These are phyloP conservation scores for Schizochytrium sp. DNA, from an alignment of 108 stramenopile species.

Conservation along the genomic window DNA sequence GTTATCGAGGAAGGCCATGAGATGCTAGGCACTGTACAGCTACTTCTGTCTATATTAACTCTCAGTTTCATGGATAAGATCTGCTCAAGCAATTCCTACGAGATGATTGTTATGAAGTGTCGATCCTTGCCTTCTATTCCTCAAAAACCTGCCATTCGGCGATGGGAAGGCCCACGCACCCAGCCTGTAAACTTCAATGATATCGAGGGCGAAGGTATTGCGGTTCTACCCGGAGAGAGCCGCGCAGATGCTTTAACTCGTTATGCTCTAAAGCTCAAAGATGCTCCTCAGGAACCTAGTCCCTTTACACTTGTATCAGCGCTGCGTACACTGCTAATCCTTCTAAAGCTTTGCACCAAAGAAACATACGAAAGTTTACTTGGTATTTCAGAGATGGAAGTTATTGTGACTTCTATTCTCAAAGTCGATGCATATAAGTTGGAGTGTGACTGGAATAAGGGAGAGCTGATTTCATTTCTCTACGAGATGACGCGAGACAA, in stretches of 20 bases:
- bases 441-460: slow-evolving; percentile 55
- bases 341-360: background rate
- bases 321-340: background rate
- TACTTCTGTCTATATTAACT: background rate
- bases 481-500: background rate
- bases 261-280: background rate
- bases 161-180: background rate
- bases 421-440: background rate
- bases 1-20: background rate
- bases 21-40: background rate
- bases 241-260: background rate
- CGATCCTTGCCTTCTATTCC: background rate
- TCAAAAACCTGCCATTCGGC: slow-evolving; percentile 6
- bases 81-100: background rate
- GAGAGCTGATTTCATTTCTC: slow-evolving; percentile 41
- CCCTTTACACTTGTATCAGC: background rate
- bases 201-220: background rate
- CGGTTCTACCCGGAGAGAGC: background rate
- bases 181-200: slow-evolving; percentile 7
- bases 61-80: background rate
- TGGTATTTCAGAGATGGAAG: background rate
- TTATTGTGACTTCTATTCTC: background rate
- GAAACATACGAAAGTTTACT: background rate
- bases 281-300: background rate
- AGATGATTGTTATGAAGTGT: background rate